Evolutionary conservation across 1,284 basidiomycete species (phyloP).

Genomic region (Ustilago bromivora): DNA sequence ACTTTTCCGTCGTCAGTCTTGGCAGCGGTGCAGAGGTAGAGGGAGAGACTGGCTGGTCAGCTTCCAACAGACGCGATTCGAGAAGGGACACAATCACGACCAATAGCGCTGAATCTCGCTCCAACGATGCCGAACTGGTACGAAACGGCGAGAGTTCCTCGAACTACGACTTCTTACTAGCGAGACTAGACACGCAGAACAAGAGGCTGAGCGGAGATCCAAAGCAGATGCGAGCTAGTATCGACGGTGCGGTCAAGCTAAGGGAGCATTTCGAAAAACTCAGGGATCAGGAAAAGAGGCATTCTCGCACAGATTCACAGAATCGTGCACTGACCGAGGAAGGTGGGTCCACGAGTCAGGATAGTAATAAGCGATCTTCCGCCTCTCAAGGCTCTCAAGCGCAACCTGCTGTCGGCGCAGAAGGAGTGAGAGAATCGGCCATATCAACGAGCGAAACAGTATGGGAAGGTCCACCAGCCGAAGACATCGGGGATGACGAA

Average conservation of each 20-base stretch:
- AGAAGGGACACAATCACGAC: slow-evolving; percentile 42
- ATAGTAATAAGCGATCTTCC: slow-evolving; percentile 6
- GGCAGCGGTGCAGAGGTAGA: slow-evolving; percentile 16
- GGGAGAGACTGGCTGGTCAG: slow-evolving; percentile 14
- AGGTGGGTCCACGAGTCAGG: slow-evolving; percentile 10
- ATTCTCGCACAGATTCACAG: slow-evolving; percentile 36
- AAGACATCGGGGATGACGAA: slow-evolving; percentile 44
- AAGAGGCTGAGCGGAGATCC: slow-evolving; percentile 58
- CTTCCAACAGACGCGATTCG: slow-evolving; percentile 19
- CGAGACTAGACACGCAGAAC: slow-evolving; percentile 57
- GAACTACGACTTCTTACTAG: slow-evolving; percentile 62
- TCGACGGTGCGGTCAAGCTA: slow-evolving; percentile 64
- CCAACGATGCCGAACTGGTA: slow-evolving; percentile 16
- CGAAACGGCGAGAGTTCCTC: slow-evolving; percentile 15
- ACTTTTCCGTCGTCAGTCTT: slow-evolving; percentile 56
- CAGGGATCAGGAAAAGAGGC: slow-evolving; percentile 39
- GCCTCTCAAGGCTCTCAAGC: neutral
- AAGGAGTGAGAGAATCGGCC: slow-evolving; percentile 5
- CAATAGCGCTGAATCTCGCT: slow-evolving; percentile 16
- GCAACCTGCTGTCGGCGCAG: neutral
- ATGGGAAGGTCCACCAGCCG: slow-evolving; percentile 35
- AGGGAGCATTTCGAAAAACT: slow-evolving; percentile 64
- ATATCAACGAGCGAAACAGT: slow-evolving; percentile 14
- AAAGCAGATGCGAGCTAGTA: slow-evolving; percentile 58
- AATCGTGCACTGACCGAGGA: slow-evolving; percentile 12